Conservation (phyloP, 306 rosid species). For the Ormosia semicastrata region DNA sequence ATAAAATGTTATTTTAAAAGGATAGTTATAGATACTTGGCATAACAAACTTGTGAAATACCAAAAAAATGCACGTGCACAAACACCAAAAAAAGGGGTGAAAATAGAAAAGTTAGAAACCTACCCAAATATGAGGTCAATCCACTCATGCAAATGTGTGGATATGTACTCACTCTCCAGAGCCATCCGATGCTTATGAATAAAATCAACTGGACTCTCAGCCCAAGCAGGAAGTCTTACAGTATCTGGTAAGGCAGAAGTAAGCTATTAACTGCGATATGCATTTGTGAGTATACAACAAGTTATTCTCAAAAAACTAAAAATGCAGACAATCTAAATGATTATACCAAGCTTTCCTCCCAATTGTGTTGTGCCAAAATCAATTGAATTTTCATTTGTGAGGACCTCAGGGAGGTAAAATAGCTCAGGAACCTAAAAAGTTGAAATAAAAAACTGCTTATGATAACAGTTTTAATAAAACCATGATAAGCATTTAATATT, state of each 20-base stretch:
- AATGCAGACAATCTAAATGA: slow-evolving; percentile 24
- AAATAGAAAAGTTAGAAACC: slow-evolving; percentile 25
- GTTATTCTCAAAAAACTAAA: not conserved
- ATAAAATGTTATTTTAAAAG: slow-evolving; percentile 18
- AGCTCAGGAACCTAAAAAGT: slow-evolving; percentile 87
- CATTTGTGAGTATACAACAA: slow-evolving; percentile 17
- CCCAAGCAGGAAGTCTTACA: slow-evolving; percentile 95
- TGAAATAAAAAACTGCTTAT: not conserved
- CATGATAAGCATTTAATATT: slow-evolving; percentile 24
- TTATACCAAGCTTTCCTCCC: slow-evolving; percentile 87
- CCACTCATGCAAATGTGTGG: slow-evolving; percentile 98
- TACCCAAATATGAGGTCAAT: slow-evolving; percentile 98
- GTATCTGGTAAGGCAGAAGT: slow-evolving; percentile 55
- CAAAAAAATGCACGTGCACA: not conserved
- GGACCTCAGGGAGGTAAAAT: slow-evolving; percentile 90
- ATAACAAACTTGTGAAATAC: slow-evolving; percentile 24
- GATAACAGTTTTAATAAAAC: slow-evolving; percentile 24
- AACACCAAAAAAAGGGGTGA: not conserved
- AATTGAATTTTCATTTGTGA: slow-evolving; percentile 88
- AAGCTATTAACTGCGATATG: slow-evolving; percentile 30
- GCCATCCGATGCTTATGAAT: slow-evolving; percentile 96
- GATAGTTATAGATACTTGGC: slow-evolving; percentile 3
- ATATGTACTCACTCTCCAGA: slow-evolving; percentile 91
- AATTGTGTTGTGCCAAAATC: slow-evolving; percentile 96
- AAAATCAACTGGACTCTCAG: slow-evolving; percentile 84